Base-by-base conservation (phyloP, 2,329 filamentous ascomycete species). In the Botryotinia convoluta region DNA sequence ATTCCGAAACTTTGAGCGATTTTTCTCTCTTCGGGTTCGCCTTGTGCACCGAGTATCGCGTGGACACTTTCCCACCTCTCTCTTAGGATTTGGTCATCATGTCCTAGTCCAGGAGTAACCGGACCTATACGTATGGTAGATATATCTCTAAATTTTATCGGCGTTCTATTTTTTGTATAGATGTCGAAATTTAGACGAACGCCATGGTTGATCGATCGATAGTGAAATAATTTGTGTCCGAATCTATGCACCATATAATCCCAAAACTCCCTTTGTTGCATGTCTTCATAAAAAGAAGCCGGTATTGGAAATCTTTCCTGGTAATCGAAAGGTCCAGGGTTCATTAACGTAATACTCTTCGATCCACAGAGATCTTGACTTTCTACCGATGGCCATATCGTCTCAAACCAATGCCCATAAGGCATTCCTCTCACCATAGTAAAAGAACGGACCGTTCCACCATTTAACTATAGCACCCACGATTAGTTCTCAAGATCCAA, bases 191-290 rank as follows among this genome's bases (percentile, higher is more conserved):
- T 29, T 2, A 67, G 20, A 35, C 60, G 57, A 8, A 64, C 29
- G 1, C 74, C 76, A 14, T 75, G 69, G 6, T 63, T 72, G 0
- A 72, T 12, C 26, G 54, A 26, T 39, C 74, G 75, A 37, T 72
- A 76, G 22, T 74, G 72, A 20, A 77, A 68, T n/a, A 75, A 1
- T 3, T 67, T 70, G 29, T 70, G 72, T 32, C 75, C 75, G n/a
- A 65, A 77, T 32, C 54, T 59, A 22, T 72, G 54, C 1, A 77
- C 75, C 20, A 42, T 65, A 4, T 72, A 42, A 16, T 64, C 59
- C 77, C 77, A 79, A 37, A 79, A 79, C 2, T 72, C 64, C 20
- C 75, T 73, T 63, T 78, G 77, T 22, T 77, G 75, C 3, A 76
- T 72, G 16, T 77, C 76, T 64, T 77, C 62, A 42, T 76, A 77